Evolutionary conservation across 2,329 filamentous ascomycete species (phyloP), one percentile per base, ranked within the genome.

Genomic region (Aspergillus fijiensis): DNA sequence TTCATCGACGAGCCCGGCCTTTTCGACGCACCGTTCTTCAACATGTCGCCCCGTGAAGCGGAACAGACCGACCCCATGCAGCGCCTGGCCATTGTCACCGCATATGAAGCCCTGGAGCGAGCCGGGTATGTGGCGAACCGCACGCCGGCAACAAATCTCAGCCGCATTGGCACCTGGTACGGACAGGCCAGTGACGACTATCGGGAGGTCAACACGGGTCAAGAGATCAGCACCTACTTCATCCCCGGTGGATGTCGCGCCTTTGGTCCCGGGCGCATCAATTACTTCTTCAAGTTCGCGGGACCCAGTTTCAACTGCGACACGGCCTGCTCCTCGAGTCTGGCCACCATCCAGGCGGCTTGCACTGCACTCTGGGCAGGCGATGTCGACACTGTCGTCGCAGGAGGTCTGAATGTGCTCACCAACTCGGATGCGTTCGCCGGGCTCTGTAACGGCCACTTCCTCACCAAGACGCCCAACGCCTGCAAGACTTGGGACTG

Each of bases 11-110:
- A 72, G 4, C 73, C 77, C 0, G 76, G 71, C 0, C 31, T 69
- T 1, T 80, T 80, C 56, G 77, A 80, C 62, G 62, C 72, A 2
- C 63, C 64, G 0, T 77, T 79, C 59, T 80, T 80, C 67, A 72
- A 76, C 49, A 77, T 79, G 66, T 92, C 89, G 23, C 89, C 89
- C 6, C 85, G 89, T 65, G 69, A 71, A 76, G 90, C 90, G n/a
- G 84, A 85, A 58, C 88, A 92, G 72, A 91, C 88, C 0, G 90
- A 93, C 72, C 90, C 90, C 0, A 90, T 90, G 86, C 90, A 92
- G 69, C 84, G 90, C 65, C 80, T 93, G 62, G 87, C 88, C 2
- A 77, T 94, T n/a, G 84, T 87, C 11, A 92, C 89, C 1, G 89
- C 89, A 0, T 93, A 92, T 67, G 90, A 94, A 70, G 90, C 90